Evolutionary conservation across 164 flowering plant genomes (phyloP).

Genomic region (Hamamelis virginiana): DNA sequence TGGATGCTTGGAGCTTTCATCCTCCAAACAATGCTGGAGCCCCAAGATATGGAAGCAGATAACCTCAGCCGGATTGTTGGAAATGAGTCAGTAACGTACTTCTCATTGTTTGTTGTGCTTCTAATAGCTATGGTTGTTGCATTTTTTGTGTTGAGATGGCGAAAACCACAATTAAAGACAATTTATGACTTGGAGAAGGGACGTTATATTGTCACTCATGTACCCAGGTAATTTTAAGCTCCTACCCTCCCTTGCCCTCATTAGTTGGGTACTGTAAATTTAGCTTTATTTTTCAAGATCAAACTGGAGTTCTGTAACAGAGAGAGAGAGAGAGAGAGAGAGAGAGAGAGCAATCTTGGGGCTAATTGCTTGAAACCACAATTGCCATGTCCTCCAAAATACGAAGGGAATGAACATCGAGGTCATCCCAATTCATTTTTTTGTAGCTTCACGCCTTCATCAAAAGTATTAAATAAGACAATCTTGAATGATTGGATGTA

Average conservation of each 20-base stretch:
- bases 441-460: too few relatives aligned
- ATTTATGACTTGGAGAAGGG: slow-evolving; percentile 61
- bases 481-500: too few relatives aligned
- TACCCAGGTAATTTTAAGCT: slow-evolving; percentile 29
- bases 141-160: slow-evolving; percentile 34
- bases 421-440: too few relatives aligned
- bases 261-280: too few relatives aligned
- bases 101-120: slow-evolving; percentile 42
- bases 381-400: too few relatives aligned
- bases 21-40: slow-evolving; percentile 32
- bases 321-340: too few relatives aligned
- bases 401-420: too few relatives aligned
- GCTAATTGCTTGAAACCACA: too few relatives aligned
- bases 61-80: slow-evolving; percentile 25
- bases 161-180: slow-evolving; percentile 50
- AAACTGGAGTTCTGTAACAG: too few relatives aligned
- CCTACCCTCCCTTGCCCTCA: not conserved
- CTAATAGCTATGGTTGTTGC: slow-evolving; percentile 35
- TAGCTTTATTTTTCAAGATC: too few relatives aligned
- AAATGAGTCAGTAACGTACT: slow-evolving; percentile 29
- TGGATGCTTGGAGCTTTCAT: slow-evolving; percentile 59
- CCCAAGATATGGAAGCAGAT: slow-evolving; percentile 28
- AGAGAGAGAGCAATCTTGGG: too few relatives aligned
- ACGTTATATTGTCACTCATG: slow-evolving; percentile 39
- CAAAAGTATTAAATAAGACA: too few relatives aligned